These are phyloP conservation scores for Malassezia dermatis DNA, from an alignment of 1,284 basidiomycete species.

Conservation along the genomic window DNA sequence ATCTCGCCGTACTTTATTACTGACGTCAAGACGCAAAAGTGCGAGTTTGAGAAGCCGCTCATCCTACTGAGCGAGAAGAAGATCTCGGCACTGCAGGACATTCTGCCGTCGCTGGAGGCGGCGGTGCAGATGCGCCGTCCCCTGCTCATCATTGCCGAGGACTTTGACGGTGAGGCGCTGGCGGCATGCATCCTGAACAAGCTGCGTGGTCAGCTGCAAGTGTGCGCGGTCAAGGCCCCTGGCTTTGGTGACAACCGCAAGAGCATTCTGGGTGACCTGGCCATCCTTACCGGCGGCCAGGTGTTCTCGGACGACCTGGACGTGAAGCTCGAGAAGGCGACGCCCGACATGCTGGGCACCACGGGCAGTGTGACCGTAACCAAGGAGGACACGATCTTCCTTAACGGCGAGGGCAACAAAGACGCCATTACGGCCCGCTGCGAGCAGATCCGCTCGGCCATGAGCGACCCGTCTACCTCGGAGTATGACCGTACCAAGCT, in stretches of 20 bases:
- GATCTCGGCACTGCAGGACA: slow-evolving; percentile 87
- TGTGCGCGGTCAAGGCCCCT: slow-evolving; percentile 87
- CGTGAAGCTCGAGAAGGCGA: slow-evolving; percentile 88
- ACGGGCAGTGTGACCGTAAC: slow-evolving; percentile 88
- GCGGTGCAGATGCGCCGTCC: slow-evolving; percentile 85
- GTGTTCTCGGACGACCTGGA: slow-evolving; percentile 98
- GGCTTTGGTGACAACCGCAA: slow-evolving; percentile 99
- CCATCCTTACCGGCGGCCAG: slow-evolving; percentile 89
- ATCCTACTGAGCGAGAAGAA: slow-evolving; percentile 95
- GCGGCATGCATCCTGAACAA: slow-evolving; percentile 98
- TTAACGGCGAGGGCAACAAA: slow-evolving; percentile 64
- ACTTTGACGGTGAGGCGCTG: slow-evolving; percentile 91
- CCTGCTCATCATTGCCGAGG: slow-evolving; percentile 90
- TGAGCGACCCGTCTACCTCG: slow-evolving; percentile 71
- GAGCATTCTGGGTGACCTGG: slow-evolving; percentile 88
- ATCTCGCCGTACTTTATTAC: slow-evolving; percentile 99
- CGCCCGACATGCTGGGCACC: slow-evolving; percentile 77
- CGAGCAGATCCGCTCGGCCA: slow-evolving; percentile 81
- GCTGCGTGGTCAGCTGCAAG: slow-evolving; percentile 87
- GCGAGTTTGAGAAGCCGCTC: slow-evolving; percentile 92
- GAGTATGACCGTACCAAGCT: slow-evolving; percentile 93
- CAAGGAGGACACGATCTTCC: slow-evolving; percentile 94
- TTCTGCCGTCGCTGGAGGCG: slow-evolving; percentile 83
- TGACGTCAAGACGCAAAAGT: slow-evolving; percentile 91
- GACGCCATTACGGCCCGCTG: slow-evolving; percentile 52